Conservation (phyloP, 139 green algal genomes). For the Choricystis sp. region DNA sequence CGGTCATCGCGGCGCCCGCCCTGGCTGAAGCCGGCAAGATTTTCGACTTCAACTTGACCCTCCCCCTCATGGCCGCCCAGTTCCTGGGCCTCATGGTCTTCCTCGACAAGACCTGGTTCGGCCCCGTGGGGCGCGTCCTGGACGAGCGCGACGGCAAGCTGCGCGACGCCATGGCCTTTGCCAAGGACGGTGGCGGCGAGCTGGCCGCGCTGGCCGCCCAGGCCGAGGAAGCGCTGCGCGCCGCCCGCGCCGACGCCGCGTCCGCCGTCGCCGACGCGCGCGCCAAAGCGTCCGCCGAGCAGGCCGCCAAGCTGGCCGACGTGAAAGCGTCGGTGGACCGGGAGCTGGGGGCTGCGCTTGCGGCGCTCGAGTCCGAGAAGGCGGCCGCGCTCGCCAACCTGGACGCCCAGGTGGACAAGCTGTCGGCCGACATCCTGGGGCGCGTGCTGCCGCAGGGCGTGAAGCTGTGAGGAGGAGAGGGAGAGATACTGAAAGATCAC, state of each 20-base stretch:
- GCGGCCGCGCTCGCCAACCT: slow-evolving; percentile 41
- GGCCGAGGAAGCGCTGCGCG: slow-evolving; percentile 26
- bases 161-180: slow-evolving; percentile 49
- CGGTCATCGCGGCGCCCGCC: slow-evolving; percentile 48
- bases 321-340: slow-evolving; percentile 39
- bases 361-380: slow-evolving; percentile 53
- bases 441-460: slow-evolving; percentile 67
- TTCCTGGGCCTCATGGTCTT: slow-evolving; percentile 85
- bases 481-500: too few species aligned
- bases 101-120: slow-evolving; percentile 86
- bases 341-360: slow-evolving; percentile 38
- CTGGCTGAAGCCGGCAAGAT: slow-evolving; percentile 58
- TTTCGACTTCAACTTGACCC: slow-evolving; percentile 66
- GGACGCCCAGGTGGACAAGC: slow-evolving; percentile 59
- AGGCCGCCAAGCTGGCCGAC: slow-evolving; percentile 23
- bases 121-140: slow-evolving; percentile 64
- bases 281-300: slow-evolving; percentile 13
- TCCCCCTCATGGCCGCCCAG: slow-evolving; percentile 59
- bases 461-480: slow-evolving; percentile 33
- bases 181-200: slow-evolving; percentile 48
- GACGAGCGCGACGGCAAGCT: slow-evolving; percentile 66
- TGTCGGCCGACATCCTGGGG: slow-evolving; percentile 54
- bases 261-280: slow-evolving; percentile 27
- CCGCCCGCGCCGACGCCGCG: slow-evolving; percentile 25
- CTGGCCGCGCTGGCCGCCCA: slow-evolving; percentile 21